phyloP scores from a whole-genome alignment of 1,139 yeast species.

The Pneumocystis canis region DNA sequence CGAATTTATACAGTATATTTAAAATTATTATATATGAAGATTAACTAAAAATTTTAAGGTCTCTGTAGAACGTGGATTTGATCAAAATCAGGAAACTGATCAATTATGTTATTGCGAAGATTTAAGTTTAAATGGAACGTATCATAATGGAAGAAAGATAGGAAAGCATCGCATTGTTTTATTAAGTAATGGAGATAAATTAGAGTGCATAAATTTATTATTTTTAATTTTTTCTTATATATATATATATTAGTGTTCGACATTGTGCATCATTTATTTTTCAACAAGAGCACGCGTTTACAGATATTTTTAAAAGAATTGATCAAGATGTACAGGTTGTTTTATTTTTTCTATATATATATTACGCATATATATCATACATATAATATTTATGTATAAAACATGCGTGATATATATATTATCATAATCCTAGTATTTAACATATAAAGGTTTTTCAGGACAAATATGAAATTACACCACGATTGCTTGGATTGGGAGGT shows the following conservation, averaged over 20 bases:
- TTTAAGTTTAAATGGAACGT: slow-evolving; percentile 40
- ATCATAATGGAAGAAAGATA: slow-evolving; percentile 29
- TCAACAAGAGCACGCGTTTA: slow-evolving; percentile 11
- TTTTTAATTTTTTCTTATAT: neutral
- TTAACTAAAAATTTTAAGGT: neutral
- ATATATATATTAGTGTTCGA: slow-evolving; percentile 20
- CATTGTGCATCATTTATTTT: slow-evolving; percentile 20
- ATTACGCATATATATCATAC: neutral
- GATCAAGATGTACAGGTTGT: neutral
- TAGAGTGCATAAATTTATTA: slow-evolving; percentile 20
- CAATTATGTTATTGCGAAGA: slow-evolving; percentile 35
- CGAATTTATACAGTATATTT: slow-evolving; percentile 4
- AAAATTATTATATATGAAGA: neutral
- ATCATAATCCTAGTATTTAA: neutral
- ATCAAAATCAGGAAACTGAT: neutral
- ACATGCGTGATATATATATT: neutral
- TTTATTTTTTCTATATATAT: neutral
- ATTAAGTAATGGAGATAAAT: slow-evolving; percentile 33
- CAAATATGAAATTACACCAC: slow-evolving; percentile 33
- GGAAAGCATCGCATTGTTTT: slow-evolving; percentile 27
- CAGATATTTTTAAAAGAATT: neutral
- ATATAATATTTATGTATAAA: neutral
- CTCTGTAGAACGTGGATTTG: slow-evolving; percentile 1
- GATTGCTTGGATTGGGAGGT: slow-evolving; percentile 43
- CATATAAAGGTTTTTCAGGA: slow-evolving; percentile 9